phyloP scores from a whole-genome alignment of 371 early-diverging fungal genomes.

The Syncephalastrum contaminatum region DNA sequence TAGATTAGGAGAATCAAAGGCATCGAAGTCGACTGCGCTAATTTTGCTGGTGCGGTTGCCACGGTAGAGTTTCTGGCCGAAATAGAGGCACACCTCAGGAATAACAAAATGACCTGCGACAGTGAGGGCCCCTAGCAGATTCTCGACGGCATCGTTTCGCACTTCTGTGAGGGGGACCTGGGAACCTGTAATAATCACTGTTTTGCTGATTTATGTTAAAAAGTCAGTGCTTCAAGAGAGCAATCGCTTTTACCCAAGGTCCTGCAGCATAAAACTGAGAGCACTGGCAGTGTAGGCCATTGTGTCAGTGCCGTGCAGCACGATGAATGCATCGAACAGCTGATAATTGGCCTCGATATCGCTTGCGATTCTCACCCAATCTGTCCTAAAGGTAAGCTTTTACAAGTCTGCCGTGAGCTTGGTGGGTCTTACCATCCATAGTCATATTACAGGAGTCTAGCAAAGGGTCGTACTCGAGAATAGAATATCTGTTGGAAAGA shows the following conservation, averaged over 20 bases:
- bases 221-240: not conserved
- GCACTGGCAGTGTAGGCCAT: constrained; percentile 96
- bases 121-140: constrained; percentile 87
- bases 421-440: constrained; percentile 58
- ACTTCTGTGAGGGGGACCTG: constrained; percentile 95
- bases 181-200: constrained; percentile 97
- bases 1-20: constrained; percentile 96
- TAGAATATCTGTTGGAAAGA: constrained; percentile 64
- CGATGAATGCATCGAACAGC: constrained; percentile 90
- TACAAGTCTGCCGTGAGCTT: not conserved
- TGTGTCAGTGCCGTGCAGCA: constrained; percentile 94
- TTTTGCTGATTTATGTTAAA: constrained; percentile 60
- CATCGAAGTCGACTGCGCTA: constrained; percentile 93
- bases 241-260: constrained; percentile 63
- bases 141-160: constrained; percentile 96
- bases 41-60: constrained; percentile 95
- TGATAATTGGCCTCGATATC: constrained; percentile 95
- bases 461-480: constrained; percentile 92
- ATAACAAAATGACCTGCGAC: constrained; percentile 97
- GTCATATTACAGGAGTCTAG: constrained; percentile 95
- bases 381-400: constrained; percentile 28
- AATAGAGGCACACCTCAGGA: constrained; percentile 95
- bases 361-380: constrained; percentile 94
- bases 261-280: constrained; percentile 94
- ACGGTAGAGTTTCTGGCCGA: constrained; percentile 91